These are phyloP conservation scores for Prorocentrum cordatum DNA, from an alignment of 169 alveolate species.

Conservation along the genomic window DNA sequence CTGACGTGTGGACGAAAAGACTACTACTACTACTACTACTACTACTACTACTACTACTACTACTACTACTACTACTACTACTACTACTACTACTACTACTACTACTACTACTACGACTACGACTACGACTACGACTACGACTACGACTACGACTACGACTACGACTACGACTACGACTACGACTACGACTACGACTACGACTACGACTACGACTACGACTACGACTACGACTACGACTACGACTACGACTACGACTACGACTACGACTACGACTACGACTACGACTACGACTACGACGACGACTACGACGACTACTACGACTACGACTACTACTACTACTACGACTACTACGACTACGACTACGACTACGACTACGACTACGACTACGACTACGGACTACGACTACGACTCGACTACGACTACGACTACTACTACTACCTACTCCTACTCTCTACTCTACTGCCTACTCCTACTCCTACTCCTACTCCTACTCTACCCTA, in stretches of 20 bases:
- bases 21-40: neutral
- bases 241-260: neutral
- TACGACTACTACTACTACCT: too few relatives aligned
- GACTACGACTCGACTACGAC: too few relatives aligned
- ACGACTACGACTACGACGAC: too few relatives aligned
- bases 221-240: neutral
- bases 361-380: too few relatives aligned
- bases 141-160: neutral
- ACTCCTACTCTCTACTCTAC: too few relatives aligned
- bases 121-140: neutral
- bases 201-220: neutral
- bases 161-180: neutral
- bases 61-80: neutral
- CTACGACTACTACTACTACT: too few relatives aligned
- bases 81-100: neutral
- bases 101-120: neutral
- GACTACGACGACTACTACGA: too few relatives aligned
- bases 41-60: neutral
- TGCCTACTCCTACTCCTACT: too few relatives aligned
- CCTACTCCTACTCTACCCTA: too few relatives aligned
- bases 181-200: neutral
- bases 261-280: neutral
- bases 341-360: too few relatives aligned
- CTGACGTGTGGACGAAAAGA: neutral
- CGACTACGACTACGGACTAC: too few relatives aligned